Base-by-base conservation (phyloP, 805 yeast species). In the Saturnispora sekii region DNA sequence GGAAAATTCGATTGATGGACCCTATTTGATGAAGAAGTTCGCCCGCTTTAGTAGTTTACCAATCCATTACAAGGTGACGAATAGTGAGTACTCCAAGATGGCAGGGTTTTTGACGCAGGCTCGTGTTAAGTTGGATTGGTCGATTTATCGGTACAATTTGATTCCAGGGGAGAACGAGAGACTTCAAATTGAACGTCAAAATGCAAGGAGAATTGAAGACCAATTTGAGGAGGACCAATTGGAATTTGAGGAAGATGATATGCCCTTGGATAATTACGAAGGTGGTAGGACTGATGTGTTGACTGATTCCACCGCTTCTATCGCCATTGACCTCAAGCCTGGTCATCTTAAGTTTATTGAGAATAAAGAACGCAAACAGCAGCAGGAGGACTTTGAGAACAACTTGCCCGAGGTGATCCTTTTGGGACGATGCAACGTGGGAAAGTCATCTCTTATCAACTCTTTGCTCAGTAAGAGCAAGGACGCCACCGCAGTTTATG, bases 351-450 rank as follows among this genome's bases (percentile, higher is more conserved):
- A 52, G 14, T 57, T 46, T 40, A 42, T 57, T 26, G 56, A 60
- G 38, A 56, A 47, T 21, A 46, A 36, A 49, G 54, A 59, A 10
- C 50, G 53, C 16, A 58, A 48, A 37, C 51, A 52, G 42, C 43
- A 45, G 10, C 43, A 44, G 10, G 47, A 43, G 34, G 44, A 42
- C 81, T 49, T 44, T 10, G 35, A 40, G 10, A 55, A 57, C 52
- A 66, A 64, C 12, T 64, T 83, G 10, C 95, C 96, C 0, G 96
- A 87, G 55, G 74, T 87, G 4, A 66, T 82, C 3, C 70, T 88
- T 39, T 53, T 88, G 38, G 96, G 97, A 0, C 32, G 85, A 50
- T 81, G 94, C 40, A 88, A 88, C 53, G 88, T 81, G 7, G 97
- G 96, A 0, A 88, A 88, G 57, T 84, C 95, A 0, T 78, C 94